phyloP scores from a whole-genome alignment of 2,329 filamentous ascomycete species.

The Penicillium sp. region DNA sequence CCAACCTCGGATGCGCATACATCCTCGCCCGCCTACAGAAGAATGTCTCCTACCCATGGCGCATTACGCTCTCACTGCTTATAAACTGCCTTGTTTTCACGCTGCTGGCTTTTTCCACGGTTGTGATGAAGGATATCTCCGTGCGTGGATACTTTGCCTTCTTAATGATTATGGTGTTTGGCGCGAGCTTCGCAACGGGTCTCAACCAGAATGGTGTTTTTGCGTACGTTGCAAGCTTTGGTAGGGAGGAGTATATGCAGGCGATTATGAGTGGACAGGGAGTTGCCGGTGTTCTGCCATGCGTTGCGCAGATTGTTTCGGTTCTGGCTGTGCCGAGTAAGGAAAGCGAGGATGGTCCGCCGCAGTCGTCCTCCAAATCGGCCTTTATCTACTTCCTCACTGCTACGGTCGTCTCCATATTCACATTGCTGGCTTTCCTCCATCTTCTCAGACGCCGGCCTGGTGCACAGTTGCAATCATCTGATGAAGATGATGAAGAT shows the following conservation, averaged over 20 bases:
- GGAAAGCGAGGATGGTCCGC: slow-evolving; percentile 31
- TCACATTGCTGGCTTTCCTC: slow-evolving; percentile 68
- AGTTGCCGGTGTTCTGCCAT: slow-evolving; percentile 83
- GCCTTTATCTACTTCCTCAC: slow-evolving; percentile 91
- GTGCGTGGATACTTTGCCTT: slow-evolving; percentile 71
- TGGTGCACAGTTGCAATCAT: slow-evolving; percentile 2
- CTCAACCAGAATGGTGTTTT: slow-evolving; percentile 92
- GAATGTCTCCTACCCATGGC: slow-evolving; percentile 78
- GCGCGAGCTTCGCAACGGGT: slow-evolving; percentile 73
- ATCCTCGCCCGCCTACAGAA: slow-evolving; percentile 75
- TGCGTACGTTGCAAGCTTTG: slow-evolving; percentile 83
- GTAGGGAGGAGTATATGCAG: slow-evolving; percentile 82
- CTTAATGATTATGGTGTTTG: slow-evolving; percentile 73
- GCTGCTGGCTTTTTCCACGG: slow-evolving; percentile 75
- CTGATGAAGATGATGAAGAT: slow-evolving; percentile 14
- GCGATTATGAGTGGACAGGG: slow-evolving; percentile 95
- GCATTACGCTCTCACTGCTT: slow-evolving; percentile 71
- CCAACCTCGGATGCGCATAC: slow-evolving; percentile 72
- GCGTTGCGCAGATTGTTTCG: slow-evolving; percentile 78
- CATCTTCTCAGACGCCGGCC: slow-evolving; percentile 59
- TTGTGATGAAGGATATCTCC: slow-evolving; percentile 58
- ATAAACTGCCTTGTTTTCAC: slow-evolving; percentile 74
- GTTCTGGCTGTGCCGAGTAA: slow-evolving; percentile 62
- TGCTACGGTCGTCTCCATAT: slow-evolving; percentile 68
- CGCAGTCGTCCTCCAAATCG: slow-evolving; percentile 58